Evolutionary conservation across 2,329 filamentous ascomycete species (phyloP), one percentile per base, ranked within the genome.

Genomic region (Colletotrichum graminicola): DNA sequence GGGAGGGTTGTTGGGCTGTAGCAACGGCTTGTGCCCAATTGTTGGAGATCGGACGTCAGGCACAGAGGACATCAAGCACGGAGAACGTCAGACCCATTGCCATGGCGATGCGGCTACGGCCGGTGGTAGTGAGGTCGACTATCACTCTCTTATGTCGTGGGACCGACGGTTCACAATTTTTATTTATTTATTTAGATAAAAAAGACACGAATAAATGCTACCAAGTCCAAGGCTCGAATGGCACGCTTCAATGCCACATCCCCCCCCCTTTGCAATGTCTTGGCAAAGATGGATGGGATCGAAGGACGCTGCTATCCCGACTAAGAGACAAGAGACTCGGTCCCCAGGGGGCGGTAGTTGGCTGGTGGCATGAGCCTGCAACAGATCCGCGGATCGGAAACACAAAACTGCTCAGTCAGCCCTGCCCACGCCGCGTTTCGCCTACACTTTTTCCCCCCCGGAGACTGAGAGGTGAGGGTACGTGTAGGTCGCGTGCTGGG

Each of bases 331-430:
- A 57, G 49, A 62, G 36, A 51, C 34, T 26, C 43, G 16, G 49
- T 41, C 43, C 45, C 29, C 2, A 12, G 18, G 41, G 41, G 41
- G 56, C 56, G 23, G 39, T 55, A 39, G 32, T 34, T 21, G 41
- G 56, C 47, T 32, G 61, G 61, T 57, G 70, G 60, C 61, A 56
- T 23, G n/a, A 72, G 56, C 55, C 66, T 72, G 70, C 51, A 67
- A 72, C 70, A 71, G 66, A 71, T 72, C 70, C 70, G 55, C 66
- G 66, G 18, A 70, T 70, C 70, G 66, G 70, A 72, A 72, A 72
- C 29, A 34, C 69, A 60, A 69, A 69, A 70, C 18, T 67, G 57
- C 8, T 60, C 54, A 64, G 66, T 65, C 45, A 61, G 66, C 69
- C 63, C 45, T 65, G 60, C 69, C 61, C 65, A 64, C 64, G 43